Evolutionary conservation across 2,329 filamentous ascomycete species (phyloP).

Genomic region (Helicocarpus griseus): DNA sequence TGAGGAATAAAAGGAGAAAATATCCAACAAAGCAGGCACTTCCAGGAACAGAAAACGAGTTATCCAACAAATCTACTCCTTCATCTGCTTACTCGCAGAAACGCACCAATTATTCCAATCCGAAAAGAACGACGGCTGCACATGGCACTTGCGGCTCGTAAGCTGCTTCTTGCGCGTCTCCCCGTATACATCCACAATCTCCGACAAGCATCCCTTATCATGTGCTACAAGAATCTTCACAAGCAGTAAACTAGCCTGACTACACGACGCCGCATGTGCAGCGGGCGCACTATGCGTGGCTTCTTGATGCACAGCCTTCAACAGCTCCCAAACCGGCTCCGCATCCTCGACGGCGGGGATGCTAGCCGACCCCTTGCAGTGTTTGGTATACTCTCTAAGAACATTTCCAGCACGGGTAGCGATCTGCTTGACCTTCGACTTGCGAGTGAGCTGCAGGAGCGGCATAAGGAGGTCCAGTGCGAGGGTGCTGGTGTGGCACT

Average conservation of each 20-base stretch:
- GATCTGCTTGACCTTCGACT: conserved; percentile 66
- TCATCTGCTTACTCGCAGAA: conserved; percentile 33
- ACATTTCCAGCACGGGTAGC: conserved; percentile 63
- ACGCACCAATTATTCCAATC: conserved; percentile 67
- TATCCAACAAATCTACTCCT: conserved; percentile 17
- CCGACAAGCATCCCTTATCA: conserved; percentile 43
- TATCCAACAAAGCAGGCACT: too few relatives aligned
- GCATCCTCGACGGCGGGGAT: conserved; percentile 33
- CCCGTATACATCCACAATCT: conserved; percentile 55
- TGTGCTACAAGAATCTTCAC: conserved; percentile 35
- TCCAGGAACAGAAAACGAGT: not conserved
- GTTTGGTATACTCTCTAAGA: conserved; percentile 61
- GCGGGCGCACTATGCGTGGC: conserved; percentile 48
- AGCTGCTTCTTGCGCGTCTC: conserved; percentile 53
- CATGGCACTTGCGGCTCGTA: conserved; percentile 45
- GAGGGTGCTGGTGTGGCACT: conserved; percentile 59
- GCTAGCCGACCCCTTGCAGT: conserved; percentile 41
- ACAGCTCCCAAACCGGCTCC: conserved; percentile 44
- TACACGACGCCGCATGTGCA: conserved; percentile 64
- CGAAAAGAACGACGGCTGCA: conserved; percentile 57
- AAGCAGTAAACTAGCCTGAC: conserved; percentile 42
- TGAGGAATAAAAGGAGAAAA: not conserved
- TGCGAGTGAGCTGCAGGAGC: conserved; percentile 64
- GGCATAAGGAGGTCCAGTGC: conserved; percentile 64
- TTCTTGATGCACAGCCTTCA: conserved; percentile 61